phyloP scores from a whole-genome alignment of 108 stramenopile species.

The Fragilaria crotonensis region DNA sequence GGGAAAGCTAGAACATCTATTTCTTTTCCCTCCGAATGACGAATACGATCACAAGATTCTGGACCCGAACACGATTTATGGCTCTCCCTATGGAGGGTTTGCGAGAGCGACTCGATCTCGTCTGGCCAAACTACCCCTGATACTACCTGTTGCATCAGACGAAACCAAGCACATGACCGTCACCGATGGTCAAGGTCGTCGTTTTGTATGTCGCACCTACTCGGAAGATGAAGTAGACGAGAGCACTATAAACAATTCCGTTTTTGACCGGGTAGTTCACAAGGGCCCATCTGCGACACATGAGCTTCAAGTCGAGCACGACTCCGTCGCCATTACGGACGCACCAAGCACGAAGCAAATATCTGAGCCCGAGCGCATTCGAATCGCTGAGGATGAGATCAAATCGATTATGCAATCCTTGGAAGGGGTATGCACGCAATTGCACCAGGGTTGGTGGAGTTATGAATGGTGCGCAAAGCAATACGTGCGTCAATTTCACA shows the following conservation, averaged over 20 bases:
- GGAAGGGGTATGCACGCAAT: slow-evolving; percentile 56
- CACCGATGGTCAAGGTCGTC: slow-evolving; percentile 47
- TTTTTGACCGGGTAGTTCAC: slow-evolving; percentile 39
- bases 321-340: background rate
- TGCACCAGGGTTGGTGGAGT: slow-evolving; percentile 81
- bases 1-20: background rate
- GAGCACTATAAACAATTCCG: slow-evolving; percentile 41
- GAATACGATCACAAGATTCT: slow-evolving; percentile 31
- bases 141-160: slow-evolving; percentile 21
- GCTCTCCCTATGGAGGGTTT: slow-evolving; percentile 76
- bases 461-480: slow-evolving; percentile 83
- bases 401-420: slow-evolving; percentile 22
- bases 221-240: slow-evolving; percentile 63
- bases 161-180: slow-evolving; percentile 37
- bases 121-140: slow-evolving; percentile 56
- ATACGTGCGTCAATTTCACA: slow-evolving; percentile 71
- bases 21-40: slow-evolving; percentile 19
- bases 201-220: slow-evolving; percentile 60
- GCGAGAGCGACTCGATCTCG: slow-evolving; percentile 63
- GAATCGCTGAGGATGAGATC: slow-evolving; percentile 4
- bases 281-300: background rate
- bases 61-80: slow-evolving; percentile 43
- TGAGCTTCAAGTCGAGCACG: background rate
- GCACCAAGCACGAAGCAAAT: slow-evolving; percentile 1
- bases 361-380: background rate